These are phyloP conservation scores for Ustilago cynodontis DNA, from an alignment of 1,284 basidiomycete species.

Conservation along the genomic window DNA sequence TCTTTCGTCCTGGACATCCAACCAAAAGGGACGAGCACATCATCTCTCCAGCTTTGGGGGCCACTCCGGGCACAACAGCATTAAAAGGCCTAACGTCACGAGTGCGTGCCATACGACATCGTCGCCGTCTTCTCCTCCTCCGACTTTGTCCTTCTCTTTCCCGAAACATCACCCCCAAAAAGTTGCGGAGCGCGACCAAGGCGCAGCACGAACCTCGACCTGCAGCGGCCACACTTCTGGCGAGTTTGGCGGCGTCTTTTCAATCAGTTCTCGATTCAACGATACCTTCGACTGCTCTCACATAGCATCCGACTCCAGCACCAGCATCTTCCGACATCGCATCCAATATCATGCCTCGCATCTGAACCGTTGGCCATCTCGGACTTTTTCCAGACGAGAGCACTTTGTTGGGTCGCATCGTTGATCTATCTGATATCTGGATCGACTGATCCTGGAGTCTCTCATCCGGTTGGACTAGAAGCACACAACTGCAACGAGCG, in stretches of 20 bases:
- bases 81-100: neutral
- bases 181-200: neutral
- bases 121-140: neutral
- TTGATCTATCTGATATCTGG: neutral
- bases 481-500: neutral
- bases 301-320: neutral
- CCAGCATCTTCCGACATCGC: neutral
- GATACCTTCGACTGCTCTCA: neutral
- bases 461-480: neutral
- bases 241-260: neutral
- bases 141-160: neutral
- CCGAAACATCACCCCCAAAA: slow-evolving; percentile 1
- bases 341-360: slow-evolving; percentile 16
- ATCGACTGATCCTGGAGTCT: neutral
- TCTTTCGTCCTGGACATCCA: slow-evolving; percentile 17
- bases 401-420: neutral
- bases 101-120: neutral
- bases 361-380: neutral
- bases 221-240: neutral
- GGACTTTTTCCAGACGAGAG: neutral
- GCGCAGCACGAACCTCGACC: slow-evolving; percentile 6
- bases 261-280: neutral
- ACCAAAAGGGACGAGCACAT: neutral
- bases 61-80: slow-evolving; percentile 1
- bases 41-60: neutral